Evolutionary conservation across 2,329 filamentous ascomycete species (phyloP).

Genomic region (Pseudomassariella vexata): DNA sequence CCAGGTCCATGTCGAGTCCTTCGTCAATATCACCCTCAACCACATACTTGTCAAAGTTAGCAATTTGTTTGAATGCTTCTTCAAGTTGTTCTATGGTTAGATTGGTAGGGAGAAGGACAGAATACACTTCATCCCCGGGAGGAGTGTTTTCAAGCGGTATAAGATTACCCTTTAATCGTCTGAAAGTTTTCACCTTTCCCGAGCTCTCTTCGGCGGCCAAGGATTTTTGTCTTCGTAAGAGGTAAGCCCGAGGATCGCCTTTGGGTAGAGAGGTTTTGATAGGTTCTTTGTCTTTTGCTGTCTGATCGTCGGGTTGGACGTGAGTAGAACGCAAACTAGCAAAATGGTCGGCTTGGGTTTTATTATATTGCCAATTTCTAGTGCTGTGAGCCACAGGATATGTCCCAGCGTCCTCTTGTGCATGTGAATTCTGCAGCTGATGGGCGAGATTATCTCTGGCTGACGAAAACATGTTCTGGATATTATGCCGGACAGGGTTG

Average conservation of each 20-base stretch:
- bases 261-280: slow-evolving; percentile 18
- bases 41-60: slow-evolving; percentile 19
- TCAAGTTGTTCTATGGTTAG: slow-evolving; percentile 10
- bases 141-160: slow-evolving; percentile 21
- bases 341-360: too few species aligned
- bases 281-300: slow-evolving; percentile 14
- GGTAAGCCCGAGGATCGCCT: slow-evolving; percentile 24
- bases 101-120: slow-evolving; percentile 8
- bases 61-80: slow-evolving; percentile 6
- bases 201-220: slow-evolving; percentile 12
- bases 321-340: slow-evolving; percentile 8
- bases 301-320: slow-evolving; percentile 1
- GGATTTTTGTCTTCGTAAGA: slow-evolving; percentile 25
- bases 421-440: too few species aligned
- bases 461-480: too few species aligned
- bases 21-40: slow-evolving; percentile 14
- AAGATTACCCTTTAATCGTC: slow-evolving; percentile 21
- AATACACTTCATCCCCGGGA: slow-evolving; percentile 12
- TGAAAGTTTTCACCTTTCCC: slow-evolving; percentile 14
- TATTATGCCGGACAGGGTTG: too few species aligned
- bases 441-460: too few species aligned
- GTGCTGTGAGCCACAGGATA: too few species aligned
- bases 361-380: too few species aligned
- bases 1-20: slow-evolving; percentile 20
- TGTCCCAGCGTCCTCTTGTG: too few species aligned